Base-by-base conservation (phyloP, 352 stramenopile genomes). In the Pythium pectinolyticum region DNA sequence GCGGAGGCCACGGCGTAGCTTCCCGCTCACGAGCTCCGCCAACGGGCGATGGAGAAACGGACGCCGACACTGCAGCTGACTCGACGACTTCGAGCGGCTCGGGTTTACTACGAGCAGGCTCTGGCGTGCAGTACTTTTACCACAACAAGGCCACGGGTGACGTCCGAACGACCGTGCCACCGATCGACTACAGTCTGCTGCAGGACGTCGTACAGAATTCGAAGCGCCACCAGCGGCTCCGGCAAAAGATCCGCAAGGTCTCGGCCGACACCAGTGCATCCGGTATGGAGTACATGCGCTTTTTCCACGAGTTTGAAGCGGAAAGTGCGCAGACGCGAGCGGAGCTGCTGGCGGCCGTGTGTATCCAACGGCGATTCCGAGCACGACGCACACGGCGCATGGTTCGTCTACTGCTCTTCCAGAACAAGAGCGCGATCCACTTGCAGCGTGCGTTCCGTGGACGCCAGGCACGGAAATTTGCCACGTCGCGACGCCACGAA, bases 121-220 rank as follows among this genome's bases (percentile, higher is more conserved):
- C 32, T 25, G 63, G 52, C 37, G 54, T 74, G 20, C 49, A 80
- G 19, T 94, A 89, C 50, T 56, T 91, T 19, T 94, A 91, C 66
- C 76, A 84, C 60, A 80, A 89, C 50, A 79, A 78, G 0, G 11
- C 68, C 30, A 92, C 81, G 0, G 73, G 75, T 2, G 80, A 92
- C 22, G 43, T 86, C 11, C 73, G 80, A 0, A 39, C 62, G 2
- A 64, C 63, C 5, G 72, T 86, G 9, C 85, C 85, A 14, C 73
- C 76, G 0, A 79, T 92, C 31, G 66, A 92, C 61, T 84, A 77
- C 41, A 52, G 57, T 20, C 64, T 88, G 1, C 66, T 94, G 15
- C 85, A 92, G 63, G 80, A 91, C 25, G 74, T 88, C 5, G 80
- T 92, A 1, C 83, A 94, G 40, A 75, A 86, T 30, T 89, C 81